Evolutionary conservation across 352 stramenopile genomes (phyloP), one percentile per base, ranked within the genome.

Genomic region (Phytophthora capsici): DNA sequence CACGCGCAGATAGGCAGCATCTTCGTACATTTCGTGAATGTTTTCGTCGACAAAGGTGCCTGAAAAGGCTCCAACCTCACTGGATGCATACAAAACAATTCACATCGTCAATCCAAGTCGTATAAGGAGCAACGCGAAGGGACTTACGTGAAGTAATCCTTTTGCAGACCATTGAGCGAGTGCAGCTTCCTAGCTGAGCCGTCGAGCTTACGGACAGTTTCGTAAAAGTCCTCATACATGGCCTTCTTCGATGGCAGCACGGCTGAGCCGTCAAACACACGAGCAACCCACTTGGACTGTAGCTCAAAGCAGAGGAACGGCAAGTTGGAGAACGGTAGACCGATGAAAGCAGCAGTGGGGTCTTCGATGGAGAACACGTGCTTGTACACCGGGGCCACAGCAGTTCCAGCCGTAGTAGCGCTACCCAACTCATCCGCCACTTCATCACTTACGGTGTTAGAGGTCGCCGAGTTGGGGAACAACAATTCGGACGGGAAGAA

Each of bases 251-350:
- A 75, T 10, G 84, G 77, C n/a, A 92, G 67, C n/a, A 37, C 0
- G 6, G 48, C 40, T 0, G 44, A 55, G 0, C 75, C 76, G 17
- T 62, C 34, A 60, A 88, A 90, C 23, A 92, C 81, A 7, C 52
- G 58, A 2, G 78, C 73, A 6, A 78, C 63, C 84, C 81, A 92
- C 51, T 83, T 86, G 40, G 71, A 70, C 51, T 92, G 84, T 17
- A 90, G 55, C 58, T 92, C 84, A 56, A 92, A 90, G 41, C 73
- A 90, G 9, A 82, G 50, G 56, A 92, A 92, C 37, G 81, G 84
- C 28, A 92, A 59, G 38, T 90, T 89, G 57, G 76, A 81, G 55
- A 89, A 89, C 4, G 76, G 79, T 9, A 92, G 46, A 13, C 84
- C 84, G 17, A 92, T 72, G 52, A 92, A 90, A 23, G 70, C 84